phyloP scores from a whole-genome alignment of 371 early-diverging fungal genomes.

The Mortierella polycephala region DNA sequence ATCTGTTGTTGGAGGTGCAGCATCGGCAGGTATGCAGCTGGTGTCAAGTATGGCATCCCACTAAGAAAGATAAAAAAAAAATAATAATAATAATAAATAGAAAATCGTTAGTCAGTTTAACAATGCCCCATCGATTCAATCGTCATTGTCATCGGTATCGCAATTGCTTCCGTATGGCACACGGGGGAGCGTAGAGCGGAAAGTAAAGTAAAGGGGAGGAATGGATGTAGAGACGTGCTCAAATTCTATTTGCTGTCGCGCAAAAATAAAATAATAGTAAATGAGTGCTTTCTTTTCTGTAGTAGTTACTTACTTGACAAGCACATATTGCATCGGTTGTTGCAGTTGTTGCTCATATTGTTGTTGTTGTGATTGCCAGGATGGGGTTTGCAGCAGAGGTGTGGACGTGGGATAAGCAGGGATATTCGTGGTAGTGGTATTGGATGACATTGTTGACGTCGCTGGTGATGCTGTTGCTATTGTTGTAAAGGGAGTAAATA shows the following conservation, averaged over 20 bases:
- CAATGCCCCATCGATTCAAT: too few species aligned
- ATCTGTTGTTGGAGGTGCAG: conserved; percentile 36
- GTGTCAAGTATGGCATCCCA: conserved; percentile 48
- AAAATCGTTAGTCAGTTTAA: background rate
- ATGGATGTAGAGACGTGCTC: conserved; percentile 29
- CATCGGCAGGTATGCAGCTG: conserved; percentile 25
- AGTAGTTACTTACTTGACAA: conserved; percentile 46
- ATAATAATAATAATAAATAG: background rate
- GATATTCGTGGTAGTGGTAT: background rate
- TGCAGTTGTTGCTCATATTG: conserved; percentile 3
- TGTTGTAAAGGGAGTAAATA: too few species aligned
- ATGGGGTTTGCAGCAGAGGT: conserved; percentile 16
- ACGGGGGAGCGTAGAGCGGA: background rate
- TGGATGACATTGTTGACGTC: conserved; percentile 3
- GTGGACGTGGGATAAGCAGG: background rate
- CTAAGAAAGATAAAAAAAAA: conserved; percentile 1
- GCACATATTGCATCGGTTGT: conserved; percentile 39
- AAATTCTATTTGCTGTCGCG: conserved; percentile 33
- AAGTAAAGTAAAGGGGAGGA: too few species aligned
- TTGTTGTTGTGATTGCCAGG: conserved; percentile 1
- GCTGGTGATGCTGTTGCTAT: background rate
- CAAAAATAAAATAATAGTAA: background rate
- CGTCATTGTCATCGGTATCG: too few species aligned
- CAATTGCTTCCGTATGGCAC: background rate
- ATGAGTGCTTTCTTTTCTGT: too few species aligned